Base-by-base conservation (phyloP, 257 asterid genomes). In the Verbena officinalis region DNA sequence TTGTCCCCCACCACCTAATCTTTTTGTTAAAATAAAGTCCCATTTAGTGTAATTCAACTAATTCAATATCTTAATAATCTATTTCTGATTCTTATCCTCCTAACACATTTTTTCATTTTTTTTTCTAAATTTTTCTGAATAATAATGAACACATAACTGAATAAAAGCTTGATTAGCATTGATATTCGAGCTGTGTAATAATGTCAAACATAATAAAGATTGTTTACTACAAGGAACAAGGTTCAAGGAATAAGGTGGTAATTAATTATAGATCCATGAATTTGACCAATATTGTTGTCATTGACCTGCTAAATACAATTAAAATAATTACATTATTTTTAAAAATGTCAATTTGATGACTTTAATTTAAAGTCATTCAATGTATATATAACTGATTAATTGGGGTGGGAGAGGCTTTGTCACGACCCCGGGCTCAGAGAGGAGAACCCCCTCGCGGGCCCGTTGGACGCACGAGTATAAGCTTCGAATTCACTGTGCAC, bases 351-450 rank as follows among this genome's bases (percentile, higher is more conserved):
- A 9, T 4, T 24, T 12, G 39, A 34, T 73, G 62, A 70, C 77
- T 62, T 78, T 67, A 33, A 51, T 78, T 70, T 62, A 46, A 78
- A 74, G 73, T 63, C 72, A 57, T 74, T 67, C 75, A 56, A 30
- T 50, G 57, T 58, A 45, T 24, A 5, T 58, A 45, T 24, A 5
- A 44, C 46, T 54, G 22, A 15, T 27, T 27, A 52, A n/a, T 14
- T 54, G 60, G 13, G 22, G 13, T 14, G 22, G 42, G 60, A 55
- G n/a, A n/a, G n/a, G n/a, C n/a, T n/a, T n/a, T n/a, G n/a, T n/a
- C n/a, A n/a, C n/a, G n/a, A n/a, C n/a, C n/a, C n/a, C n/a, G n/a
- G n/a, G n/a, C n/a, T n/a, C n/a, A n/a, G n/a, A n/a, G n/a, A n/a
- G n/a, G n/a, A n/a, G n/a, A n/a, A n/a, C n/a, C n/a, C n/a, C n/a